A percentile compares a stretch with the other conserved stretches of the same genome.
Evolutionary conservation across 106 monocot species (phyloP).

Genomic region (Apostasia ramifera): DNA sequence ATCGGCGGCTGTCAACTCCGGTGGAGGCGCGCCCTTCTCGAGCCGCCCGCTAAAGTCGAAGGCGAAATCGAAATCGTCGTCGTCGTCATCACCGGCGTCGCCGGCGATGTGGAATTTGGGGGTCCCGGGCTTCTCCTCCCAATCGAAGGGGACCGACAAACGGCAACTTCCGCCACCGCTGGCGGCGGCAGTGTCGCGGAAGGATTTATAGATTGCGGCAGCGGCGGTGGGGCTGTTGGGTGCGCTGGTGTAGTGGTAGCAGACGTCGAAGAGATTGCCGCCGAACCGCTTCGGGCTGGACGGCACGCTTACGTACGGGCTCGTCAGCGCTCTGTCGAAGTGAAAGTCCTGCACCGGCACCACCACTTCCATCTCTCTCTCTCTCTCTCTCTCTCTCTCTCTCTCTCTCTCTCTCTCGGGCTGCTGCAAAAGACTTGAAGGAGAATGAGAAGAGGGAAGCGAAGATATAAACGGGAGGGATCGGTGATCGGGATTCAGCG

Average conservation of each 20-base stretch:
- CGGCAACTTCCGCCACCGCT: too few relatives aligned
- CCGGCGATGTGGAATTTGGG: neutral
- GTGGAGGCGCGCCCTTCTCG: conserved; percentile 3
- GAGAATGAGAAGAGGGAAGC: too few relatives aligned
- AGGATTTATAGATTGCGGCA: neutral
- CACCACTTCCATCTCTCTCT: conserved; percentile 17
- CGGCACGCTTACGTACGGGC: conserved; percentile 40
- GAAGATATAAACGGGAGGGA: too few relatives aligned
- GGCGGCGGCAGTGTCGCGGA: neutral
- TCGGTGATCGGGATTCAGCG: too few relatives aligned
- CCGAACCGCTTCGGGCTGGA: conserved; percentile 33
- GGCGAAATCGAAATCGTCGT: conserved; percentile 20
- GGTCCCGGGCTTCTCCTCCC: conserved; percentile 17
- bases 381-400: neutral
- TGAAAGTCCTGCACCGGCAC: conserved; percentile 21
- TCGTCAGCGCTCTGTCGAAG: conserved; percentile 16
- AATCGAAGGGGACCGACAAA: conserved; percentile 2
- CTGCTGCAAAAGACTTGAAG: neutral
- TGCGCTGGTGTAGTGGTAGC: neutral
- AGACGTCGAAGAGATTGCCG: conserved; percentile 7
- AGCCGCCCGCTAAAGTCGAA: conserved; percentile 45
- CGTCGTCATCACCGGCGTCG: neutral
- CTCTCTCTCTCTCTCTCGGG: neutral
- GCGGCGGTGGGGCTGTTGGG: neutral
- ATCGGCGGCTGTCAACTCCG: conserved; percentile 34